Conservation (phyloP, 1,284 basidiomycete species). For the Mycena sp. region DNA sequence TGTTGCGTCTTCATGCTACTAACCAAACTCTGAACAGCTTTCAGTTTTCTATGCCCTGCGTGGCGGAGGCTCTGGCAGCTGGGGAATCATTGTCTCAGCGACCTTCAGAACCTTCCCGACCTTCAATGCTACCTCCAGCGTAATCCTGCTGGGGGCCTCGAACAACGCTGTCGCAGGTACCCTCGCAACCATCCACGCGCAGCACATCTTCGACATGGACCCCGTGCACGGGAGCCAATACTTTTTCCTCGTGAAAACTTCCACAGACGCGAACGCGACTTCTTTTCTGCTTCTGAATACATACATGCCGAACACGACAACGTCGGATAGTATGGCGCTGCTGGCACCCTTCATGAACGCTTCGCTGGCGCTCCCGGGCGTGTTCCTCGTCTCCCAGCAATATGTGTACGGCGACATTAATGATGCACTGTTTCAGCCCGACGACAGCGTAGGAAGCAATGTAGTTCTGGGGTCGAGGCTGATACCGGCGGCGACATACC, state of each 20-base stretch:
- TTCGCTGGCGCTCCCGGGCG: slow-evolving; percentile 9
- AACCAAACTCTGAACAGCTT: slow-evolving; percentile 4
- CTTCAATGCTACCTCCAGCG: slow-evolving; percentile 41
- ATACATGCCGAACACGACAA: slow-evolving; percentile 26
- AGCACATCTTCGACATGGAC: slow-evolving; percentile 28
- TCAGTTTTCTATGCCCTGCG: slow-evolving; percentile 8
- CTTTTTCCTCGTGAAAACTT: slow-evolving; percentile 25
- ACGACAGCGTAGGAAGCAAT: slow-evolving; percentile 27
- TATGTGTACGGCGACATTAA: slow-evolving; percentile 27
- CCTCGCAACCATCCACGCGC: slow-evolving; percentile 28
- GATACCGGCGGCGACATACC: slow-evolving; percentile 28
- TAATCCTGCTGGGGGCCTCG: slow-evolving; percentile 41
- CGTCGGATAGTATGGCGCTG: slow-evolving; percentile 12
- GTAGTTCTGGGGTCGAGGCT: slow-evolving; percentile 31
- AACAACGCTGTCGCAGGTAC: slow-evolving; percentile 36
- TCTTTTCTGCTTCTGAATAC: slow-evolving; percentile 34
- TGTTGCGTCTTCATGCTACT: slow-evolving; percentile 4
- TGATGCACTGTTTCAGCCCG: slow-evolving; percentile 24
- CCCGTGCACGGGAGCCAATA: slow-evolving; percentile 45
- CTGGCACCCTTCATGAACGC: slow-evolving; percentile 28
- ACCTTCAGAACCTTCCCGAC: slow-evolving; percentile 38
- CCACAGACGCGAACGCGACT: slow-evolving; percentile 10
- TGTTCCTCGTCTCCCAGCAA: slow-evolving; percentile 7
- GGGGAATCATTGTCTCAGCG: slow-evolving; percentile 32
- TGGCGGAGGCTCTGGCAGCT: slow-evolving; percentile 21